Percentiles rank a stretch among this genome's conserved stretches.
Conservation (phyloP, 768 basidiomycete genomes). For the Pleurotus salmoneostramineus region DNA sequence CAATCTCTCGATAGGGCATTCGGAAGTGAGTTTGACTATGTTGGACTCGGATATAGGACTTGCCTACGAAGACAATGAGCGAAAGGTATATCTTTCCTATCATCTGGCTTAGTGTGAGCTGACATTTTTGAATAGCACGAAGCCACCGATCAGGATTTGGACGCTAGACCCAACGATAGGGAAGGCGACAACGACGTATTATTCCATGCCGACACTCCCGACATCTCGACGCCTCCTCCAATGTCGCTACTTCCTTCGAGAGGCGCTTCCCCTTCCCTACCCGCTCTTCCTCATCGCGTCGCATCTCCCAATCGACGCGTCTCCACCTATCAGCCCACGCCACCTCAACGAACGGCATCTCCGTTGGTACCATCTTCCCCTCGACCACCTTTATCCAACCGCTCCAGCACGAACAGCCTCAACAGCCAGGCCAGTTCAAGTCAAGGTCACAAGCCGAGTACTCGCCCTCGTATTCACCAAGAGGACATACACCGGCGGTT, state of each 20-base stretch:
- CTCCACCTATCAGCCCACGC: slow-evolving; percentile 3
- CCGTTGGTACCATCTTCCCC: slow-evolving; percentile 14
- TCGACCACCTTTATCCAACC: neutral
- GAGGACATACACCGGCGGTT: slow-evolving; percentile 51
- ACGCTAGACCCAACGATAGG: too few relatives aligned
- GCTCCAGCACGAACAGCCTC: neutral
- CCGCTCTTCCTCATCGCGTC: neutral
- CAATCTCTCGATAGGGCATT: slow-evolving; percentile 22
- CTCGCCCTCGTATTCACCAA: slow-evolving; percentile 43
- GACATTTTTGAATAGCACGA: too few relatives aligned
- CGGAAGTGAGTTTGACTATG: slow-evolving; percentile 7
- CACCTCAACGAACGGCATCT: slow-evolving; percentile 6
- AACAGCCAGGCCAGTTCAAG: slow-evolving; percentile 13
- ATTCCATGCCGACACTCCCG: neutral
- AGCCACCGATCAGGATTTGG: too few relatives aligned
- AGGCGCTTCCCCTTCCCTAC: neutral
- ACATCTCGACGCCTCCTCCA: slow-evolving; percentile 5
- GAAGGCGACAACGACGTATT: neutral
- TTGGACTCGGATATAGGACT: slow-evolving; percentile 4
- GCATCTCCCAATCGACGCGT: slow-evolving; percentile 10
- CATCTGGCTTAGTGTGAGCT: too few relatives aligned
- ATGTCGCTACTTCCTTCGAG: neutral
- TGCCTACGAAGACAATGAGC: neutral
- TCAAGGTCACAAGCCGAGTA: slow-evolving; percentile 11
- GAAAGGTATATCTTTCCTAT: neutral